A percentile compares a stretch with the other conserved stretches of the same genome.
Evolutionary conservation across 2,329 filamentous ascomycete genomes (phyloP).

Genomic region (Fusarium camptoceras): DNA sequence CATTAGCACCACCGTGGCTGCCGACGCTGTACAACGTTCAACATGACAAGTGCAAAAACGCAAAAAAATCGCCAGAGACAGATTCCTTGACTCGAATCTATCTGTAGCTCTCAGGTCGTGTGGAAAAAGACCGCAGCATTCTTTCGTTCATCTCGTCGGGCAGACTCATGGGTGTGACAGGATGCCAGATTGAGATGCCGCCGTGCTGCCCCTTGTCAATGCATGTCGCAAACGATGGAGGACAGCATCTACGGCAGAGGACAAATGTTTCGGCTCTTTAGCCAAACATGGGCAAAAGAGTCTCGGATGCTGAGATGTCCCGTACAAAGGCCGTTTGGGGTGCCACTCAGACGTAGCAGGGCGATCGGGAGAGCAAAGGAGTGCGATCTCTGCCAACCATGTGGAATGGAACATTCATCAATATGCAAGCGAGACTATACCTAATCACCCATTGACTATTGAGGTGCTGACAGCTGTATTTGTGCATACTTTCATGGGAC

Average conservation of each 20-base stretch:
- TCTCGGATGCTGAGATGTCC: slow-evolving; percentile 22
- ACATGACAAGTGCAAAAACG: slow-evolving; percentile 2
- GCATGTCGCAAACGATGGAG: slow-evolving; percentile 25
- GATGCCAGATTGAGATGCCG: slow-evolving; percentile 27
- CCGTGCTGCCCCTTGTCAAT: slow-evolving; percentile 19
- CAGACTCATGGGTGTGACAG: slow-evolving; percentile 28
- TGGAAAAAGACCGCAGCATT: slow-evolving; percentile 11
- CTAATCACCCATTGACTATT: background rate
- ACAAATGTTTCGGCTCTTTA: slow-evolving; percentile 42
- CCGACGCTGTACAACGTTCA: slow-evolving; percentile 17
- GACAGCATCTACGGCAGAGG: slow-evolving; percentile 30
- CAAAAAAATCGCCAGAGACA: background rate
- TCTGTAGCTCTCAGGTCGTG: background rate
- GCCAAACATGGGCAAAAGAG: slow-evolving; percentile 33
- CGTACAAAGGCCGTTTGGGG: slow-evolving; percentile 16
- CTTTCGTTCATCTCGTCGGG: slow-evolving; percentile 28
- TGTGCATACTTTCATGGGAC: slow-evolving; percentile 8
- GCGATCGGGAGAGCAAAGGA: background rate
- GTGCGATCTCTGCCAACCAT: slow-evolving; percentile 10
- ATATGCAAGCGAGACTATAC: slow-evolving; percentile 22
- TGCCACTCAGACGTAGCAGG: slow-evolving; percentile 12
- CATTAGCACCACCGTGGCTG: slow-evolving; percentile 14
- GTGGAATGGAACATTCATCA: slow-evolving; percentile 5
- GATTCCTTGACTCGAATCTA: slow-evolving; percentile 20
- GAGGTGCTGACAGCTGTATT: slow-evolving; percentile 11